These are phyloP conservation scores for Hibiscus trionum DNA, from an alignment of 345 rosid species.

Conservation along the genomic window DNA sequence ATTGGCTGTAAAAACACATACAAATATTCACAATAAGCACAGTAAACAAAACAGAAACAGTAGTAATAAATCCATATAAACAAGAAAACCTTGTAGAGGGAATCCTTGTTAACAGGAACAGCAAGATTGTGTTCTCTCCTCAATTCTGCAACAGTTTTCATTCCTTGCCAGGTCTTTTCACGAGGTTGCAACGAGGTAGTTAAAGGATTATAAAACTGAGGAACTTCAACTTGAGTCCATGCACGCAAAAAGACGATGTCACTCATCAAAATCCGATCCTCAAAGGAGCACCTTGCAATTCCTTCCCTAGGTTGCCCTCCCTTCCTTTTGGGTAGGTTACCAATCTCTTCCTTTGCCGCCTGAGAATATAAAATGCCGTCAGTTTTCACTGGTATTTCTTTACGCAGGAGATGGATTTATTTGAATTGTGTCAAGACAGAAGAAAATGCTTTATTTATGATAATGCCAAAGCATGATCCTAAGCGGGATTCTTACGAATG, in stretches of 20 bases:
- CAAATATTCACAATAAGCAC: background rate
- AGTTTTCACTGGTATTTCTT: background rate
- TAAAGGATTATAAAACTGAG: slow-evolving; percentile 65
- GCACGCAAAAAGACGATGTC: slow-evolving; percentile 83
- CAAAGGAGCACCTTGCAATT: slow-evolving; percentile 90
- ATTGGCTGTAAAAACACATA: slow-evolving; percentile 43
- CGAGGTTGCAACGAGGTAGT: slow-evolving; percentile 90
- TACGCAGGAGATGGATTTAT: background rate
- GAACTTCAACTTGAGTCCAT: slow-evolving; percentile 77
- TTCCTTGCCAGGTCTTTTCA: slow-evolving; percentile 69
- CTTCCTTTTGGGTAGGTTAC: slow-evolving; percentile 52
- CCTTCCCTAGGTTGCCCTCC: slow-evolving; percentile 70
- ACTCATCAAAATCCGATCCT: slow-evolving; percentile 85
- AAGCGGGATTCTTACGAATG: background rate
- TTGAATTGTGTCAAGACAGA: background rate
- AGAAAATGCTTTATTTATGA: background rate
- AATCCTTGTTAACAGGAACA: slow-evolving; percentile 77
- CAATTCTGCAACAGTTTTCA: slow-evolving; percentile 82
- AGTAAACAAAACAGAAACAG: background rate
- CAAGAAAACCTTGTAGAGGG: slow-evolving; percentile 58
- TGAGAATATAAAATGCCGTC: slow-evolving; percentile 13
- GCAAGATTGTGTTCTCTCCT: slow-evolving; percentile 63
- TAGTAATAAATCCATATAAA: background rate
- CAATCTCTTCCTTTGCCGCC: slow-evolving; percentile 83
- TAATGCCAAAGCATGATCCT: background rate